Base-by-base conservation (phyloP, 768 basidiomycete genomes). In the Lentinula aciculospora region DNA sequence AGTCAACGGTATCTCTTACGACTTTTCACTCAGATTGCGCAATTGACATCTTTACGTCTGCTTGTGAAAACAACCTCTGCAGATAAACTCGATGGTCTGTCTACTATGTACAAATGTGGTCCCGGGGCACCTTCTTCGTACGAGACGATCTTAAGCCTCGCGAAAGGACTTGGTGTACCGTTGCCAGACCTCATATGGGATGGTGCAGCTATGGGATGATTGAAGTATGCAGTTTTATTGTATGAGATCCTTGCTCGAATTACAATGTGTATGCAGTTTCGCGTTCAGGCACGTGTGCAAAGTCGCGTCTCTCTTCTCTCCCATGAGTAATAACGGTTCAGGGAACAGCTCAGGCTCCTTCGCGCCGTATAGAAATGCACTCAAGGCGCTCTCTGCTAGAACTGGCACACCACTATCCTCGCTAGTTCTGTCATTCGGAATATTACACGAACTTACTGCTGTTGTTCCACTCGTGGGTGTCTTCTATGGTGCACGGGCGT, bases 381-480 rank as follows among this genome's bases (percentile, higher is more conserved):
- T 94, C 31, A 71, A 76, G 17, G 71, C 77, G 1, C 65, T 94
- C 10, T 85, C 93, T 17, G 70, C 76, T 5, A 81, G 85, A 36
- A 92, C 92, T 17, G 83, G 88, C 17, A 77, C 89, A 1, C 89
- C 91, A 13, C 67, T 95, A 0, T 78, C 92, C 1, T 92, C 92
- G 10, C 80, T 97, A 61, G 62, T 81, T 8, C 61, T 89, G 40
- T 92, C 93, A 0, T 96, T 97, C 62, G 84, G 81, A 4, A 72
- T 94, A 54, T 76, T 97, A 2, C 94, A 97, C 66, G 94, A 97
- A 66, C 61, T 92, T 10, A 94, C 92, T 0, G 92, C 94, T 0
- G 66, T 94, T 51, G 76, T 84, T 0, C 92, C 94, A 2, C 77
- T 94, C 28, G 79, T 87, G 3, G 81, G 83, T 34, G 67, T 90